These are phyloP conservation scores for Alternaria sp. DNA, from an alignment of 2,329 filamentous ascomycete genomes.

Conservation along the genomic window DNA sequence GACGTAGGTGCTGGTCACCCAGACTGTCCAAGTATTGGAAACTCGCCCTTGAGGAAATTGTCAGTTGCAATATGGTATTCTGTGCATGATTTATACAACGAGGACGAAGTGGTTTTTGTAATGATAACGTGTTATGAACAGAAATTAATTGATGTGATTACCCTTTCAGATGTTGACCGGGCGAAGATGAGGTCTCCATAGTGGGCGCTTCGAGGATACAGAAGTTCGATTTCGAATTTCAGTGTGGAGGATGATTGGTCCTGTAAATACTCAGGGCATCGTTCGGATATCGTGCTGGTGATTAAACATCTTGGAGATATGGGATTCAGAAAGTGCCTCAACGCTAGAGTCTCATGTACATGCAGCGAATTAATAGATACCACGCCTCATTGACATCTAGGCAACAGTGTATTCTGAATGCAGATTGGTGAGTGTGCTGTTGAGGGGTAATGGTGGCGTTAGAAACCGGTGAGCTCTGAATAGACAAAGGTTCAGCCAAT, in stretches of 20 bases:
- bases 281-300: background rate
- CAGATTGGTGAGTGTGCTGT: background rate
- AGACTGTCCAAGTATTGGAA: conserved; percentile 2
- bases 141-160: background rate
- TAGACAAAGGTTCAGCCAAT: too few species aligned
- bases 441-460: background rate
- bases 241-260: background rate
- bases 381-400: background rate
- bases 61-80: background rate
- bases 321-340: background rate
- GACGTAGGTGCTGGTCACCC: background rate
- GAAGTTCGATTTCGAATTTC: background rate
- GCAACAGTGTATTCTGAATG: background rate
- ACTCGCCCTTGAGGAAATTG: background rate
- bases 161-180: background rate
- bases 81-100: background rate
- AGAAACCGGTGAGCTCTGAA: background rate
- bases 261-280: background rate
- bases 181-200: background rate
- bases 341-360: background rate
- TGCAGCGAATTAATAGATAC: background rate
- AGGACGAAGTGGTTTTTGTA: background rate
- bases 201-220: background rate
- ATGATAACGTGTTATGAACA: background rate
- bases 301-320: background rate